These are phyloP conservation scores for Viola pubescens DNA, from an alignment of 441 rosid genomes.

Conservation along the genomic window DNA sequence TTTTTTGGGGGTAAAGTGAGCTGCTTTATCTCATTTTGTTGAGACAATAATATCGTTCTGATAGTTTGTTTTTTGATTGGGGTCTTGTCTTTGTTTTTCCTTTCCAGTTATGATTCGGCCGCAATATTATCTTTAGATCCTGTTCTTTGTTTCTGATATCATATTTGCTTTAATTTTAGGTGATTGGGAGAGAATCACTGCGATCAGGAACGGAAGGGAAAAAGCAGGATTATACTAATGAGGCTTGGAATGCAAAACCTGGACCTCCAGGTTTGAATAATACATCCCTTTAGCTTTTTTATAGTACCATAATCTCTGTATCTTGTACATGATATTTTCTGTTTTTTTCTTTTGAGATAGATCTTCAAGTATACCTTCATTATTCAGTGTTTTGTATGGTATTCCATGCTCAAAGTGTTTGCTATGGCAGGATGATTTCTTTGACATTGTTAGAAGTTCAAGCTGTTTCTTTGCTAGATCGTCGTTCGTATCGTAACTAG, in stretches of 20 bases:
- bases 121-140: not conserved
- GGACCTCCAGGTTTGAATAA: conserved; percentile 25
- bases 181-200: conserved; percentile 44
- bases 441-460: not conserved
- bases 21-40: too few relatives aligned
- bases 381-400: not conserved
- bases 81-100: not conserved
- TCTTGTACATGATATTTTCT: not conserved
- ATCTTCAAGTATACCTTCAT: not conserved
- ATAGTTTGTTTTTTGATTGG: not conserved
- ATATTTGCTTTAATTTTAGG: conserved; percentile 28
- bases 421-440: not conserved
- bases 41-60: not conserved
- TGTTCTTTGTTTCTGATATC: not conserved
- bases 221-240: conserved; percentile 30
- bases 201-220: conserved; percentile 31
- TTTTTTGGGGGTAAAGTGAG: too few relatives aligned
- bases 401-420: not conserved
- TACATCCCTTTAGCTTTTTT: not conserved
- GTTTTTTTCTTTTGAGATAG: not conserved
- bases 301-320: not conserved
- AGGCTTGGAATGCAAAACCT: conserved; percentile 29
- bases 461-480: not conserved
- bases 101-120: not conserved
- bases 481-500: not conserved